Conservation (phyloP, 169 alveolate species). For the Cryptosporidium meleagridis region DNA sequence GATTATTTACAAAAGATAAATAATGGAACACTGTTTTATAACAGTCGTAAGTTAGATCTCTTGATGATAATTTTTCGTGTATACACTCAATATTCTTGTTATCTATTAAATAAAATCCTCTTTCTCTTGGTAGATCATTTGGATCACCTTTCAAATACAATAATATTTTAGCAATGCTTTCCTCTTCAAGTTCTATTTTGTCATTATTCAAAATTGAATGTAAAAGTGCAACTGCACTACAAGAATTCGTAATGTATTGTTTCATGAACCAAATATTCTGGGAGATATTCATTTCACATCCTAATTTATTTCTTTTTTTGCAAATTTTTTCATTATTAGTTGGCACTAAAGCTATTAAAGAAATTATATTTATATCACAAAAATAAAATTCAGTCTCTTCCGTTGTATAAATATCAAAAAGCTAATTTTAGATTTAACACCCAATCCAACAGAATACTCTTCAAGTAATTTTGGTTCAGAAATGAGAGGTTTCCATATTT, state of each 20-base stretch:
- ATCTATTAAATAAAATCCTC: not conserved
- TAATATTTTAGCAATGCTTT: constrained; percentile 4
- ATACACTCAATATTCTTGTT: not conserved
- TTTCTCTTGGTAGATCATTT: not conserved
- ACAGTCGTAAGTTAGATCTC: not conserved
- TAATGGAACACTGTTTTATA: constrained; percentile 19
- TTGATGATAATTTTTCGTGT: constrained; percentile 25
- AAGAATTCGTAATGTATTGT: constrained; percentile 29
- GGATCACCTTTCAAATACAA: not conserved
- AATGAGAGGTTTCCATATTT: constrained; percentile 44
- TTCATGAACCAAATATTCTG: constrained; percentile 41
- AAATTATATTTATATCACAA: not conserved
- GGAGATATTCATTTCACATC: not conserved
- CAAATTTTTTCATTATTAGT: not conserved
- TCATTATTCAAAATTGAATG: constrained; percentile 48
- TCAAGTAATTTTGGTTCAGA: constrained; percentile 25
- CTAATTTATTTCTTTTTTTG: not conserved
- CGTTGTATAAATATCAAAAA: constrained; percentile 18
- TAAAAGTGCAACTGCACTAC: constrained; percentile 35
- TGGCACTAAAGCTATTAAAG: constrained; percentile 27
- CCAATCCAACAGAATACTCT: not conserved
- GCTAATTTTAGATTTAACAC: constrained; percentile 2
- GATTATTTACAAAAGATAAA: constrained; percentile 12
- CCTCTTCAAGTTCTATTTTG: not conserved
- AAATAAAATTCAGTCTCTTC: constrained; percentile 21